Conservation (phyloP, 306 rosid species). For the Gillenia trifoliata region DNA sequence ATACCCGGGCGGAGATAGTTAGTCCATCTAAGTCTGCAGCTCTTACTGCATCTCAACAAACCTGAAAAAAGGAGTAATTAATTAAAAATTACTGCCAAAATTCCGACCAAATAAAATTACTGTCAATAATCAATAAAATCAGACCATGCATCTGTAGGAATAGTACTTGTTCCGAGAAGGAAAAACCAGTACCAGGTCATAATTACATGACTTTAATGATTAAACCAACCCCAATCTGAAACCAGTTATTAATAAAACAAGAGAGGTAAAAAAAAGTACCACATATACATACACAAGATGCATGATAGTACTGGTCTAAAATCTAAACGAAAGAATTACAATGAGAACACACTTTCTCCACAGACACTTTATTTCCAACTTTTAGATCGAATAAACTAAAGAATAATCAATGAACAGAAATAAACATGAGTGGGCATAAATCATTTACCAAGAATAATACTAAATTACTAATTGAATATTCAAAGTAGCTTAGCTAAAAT, state of each 20-base stretch:
- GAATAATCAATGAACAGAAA: not conserved
- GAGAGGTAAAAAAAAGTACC: not conserved
- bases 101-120: not conserved
- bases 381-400: too few species aligned
- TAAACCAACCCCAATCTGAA: slow-evolving; percentile 6
- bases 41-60: slow-evolving; percentile 85
- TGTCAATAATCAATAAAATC: not conserved
- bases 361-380: too few species aligned
- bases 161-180: not conserved
- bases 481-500: not conserved
- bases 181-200: not conserved
- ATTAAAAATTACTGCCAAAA: not conserved
- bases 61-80: slow-evolving; percentile 30
- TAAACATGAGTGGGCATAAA: not conserved
- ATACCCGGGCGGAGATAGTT: slow-evolving; percentile 92
- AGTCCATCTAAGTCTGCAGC: slow-evolving; percentile 96
- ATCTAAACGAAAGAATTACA: not conserved
- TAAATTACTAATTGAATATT: not conserved
- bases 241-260: not conserved
- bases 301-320: not conserved
- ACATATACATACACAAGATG: not conserved
- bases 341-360: too few species aligned
- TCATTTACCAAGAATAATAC: too few species aligned
- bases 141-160: not conserved
- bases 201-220: slow-evolving; percentile 1